phyloP scores from a whole-genome alignment of 495 filamentous ascomycete species.

The Parmelia sp. region DNA sequence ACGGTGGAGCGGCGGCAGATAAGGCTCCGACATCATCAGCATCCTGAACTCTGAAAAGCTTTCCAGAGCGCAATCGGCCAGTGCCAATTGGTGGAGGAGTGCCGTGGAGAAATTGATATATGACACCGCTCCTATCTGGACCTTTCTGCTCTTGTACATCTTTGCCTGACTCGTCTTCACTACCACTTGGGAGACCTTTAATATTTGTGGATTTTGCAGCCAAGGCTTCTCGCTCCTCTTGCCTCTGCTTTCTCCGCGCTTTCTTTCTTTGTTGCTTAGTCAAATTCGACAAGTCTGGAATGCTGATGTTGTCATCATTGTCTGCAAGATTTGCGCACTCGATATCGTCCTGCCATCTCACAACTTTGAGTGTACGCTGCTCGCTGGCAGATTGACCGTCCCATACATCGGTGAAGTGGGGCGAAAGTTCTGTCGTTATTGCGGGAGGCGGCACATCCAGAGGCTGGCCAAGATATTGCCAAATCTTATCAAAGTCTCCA shows the following conservation, averaged over 20 bases:
- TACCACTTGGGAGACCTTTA: conserved; percentile 12
- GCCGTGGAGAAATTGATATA: conserved; percentile 15
- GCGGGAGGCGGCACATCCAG: conserved; percentile 22
- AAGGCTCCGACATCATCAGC: not conserved
- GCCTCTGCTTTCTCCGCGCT: conserved; percentile 24
- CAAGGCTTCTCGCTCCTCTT: conserved; percentile 4
- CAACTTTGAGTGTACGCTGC: conserved; percentile 29
- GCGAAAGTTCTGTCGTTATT: conserved; percentile 11
- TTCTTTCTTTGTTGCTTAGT: conserved; percentile 34
- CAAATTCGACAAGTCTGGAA: conserved; percentile 22
- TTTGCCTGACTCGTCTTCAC: conserved; percentile 28
- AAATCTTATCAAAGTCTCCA: conserved; percentile 41
- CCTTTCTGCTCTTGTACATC: conserved; percentile 2
- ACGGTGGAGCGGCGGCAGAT: not conserved
- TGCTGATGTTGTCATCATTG: conserved; percentile 21
- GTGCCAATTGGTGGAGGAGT: conserved; percentile 1
- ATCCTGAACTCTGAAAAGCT: not conserved
- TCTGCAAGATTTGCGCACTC: conserved; percentile 29
- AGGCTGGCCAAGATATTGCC: conserved; percentile 35
- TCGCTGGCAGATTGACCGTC: conserved; percentile 13
- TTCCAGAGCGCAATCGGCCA: conserved; percentile 10
- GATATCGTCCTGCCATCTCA: conserved; percentile 34
- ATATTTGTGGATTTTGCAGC: not conserved
- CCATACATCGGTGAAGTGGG: not conserved
- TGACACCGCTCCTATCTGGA: conserved; percentile 13